Evolutionary conservation across 352 stramenopile genomes (phyloP).

Genomic region (Thalassiosira gravida): DNA sequence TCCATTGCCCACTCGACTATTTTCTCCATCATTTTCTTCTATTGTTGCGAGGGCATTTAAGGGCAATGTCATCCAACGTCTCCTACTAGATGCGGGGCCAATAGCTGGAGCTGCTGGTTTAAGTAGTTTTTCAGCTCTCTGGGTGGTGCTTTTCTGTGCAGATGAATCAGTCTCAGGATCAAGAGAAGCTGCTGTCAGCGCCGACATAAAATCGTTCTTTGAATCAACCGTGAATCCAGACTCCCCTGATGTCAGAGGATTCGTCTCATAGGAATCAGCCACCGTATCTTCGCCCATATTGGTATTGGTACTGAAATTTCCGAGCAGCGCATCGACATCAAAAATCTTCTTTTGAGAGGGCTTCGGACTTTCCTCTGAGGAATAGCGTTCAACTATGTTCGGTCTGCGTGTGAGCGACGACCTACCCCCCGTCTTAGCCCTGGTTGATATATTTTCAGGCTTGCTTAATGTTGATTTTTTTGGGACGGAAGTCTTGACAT

Average conservation of each 20-base stretch:
- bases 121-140: not conserved
- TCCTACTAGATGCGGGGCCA: slow-evolving; percentile 49
- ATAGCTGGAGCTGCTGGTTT: not conserved
- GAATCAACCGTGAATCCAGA: slow-evolving; percentile 71
- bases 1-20: slow-evolving; percentile 28
- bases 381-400: slow-evolving; percentile 58
- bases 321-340: slow-evolving; percentile 66
- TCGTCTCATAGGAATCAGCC: slow-evolving; percentile 3
- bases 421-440: slow-evolving; percentile 44
- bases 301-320: slow-evolving; percentile 7
- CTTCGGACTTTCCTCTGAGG: slow-evolving; percentile 47
- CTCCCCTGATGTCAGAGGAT: slow-evolving; percentile 36
- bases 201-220: slow-evolving; percentile 77
- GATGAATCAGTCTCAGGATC: slow-evolving; percentile 9
- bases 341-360: slow-evolving; percentile 26
- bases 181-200: slow-evolving; percentile 50
- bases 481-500: slow-evolving; percentile 7
- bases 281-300: not conserved
- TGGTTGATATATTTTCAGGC: slow-evolving; percentile 46
- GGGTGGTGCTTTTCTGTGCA: not conserved
- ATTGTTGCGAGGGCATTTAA: slow-evolving; percentile 77
- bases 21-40: slow-evolving; percentile 67
- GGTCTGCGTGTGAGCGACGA: slow-evolving; percentile 8
- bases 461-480: slow-evolving; percentile 40
- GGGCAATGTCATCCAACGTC: slow-evolving; percentile 79